Evolutionary conservation across 805 yeast species (phyloP), one percentile per base, ranked within the genome.

Genomic region (Hanseniaspora guilliermondii): DNA sequence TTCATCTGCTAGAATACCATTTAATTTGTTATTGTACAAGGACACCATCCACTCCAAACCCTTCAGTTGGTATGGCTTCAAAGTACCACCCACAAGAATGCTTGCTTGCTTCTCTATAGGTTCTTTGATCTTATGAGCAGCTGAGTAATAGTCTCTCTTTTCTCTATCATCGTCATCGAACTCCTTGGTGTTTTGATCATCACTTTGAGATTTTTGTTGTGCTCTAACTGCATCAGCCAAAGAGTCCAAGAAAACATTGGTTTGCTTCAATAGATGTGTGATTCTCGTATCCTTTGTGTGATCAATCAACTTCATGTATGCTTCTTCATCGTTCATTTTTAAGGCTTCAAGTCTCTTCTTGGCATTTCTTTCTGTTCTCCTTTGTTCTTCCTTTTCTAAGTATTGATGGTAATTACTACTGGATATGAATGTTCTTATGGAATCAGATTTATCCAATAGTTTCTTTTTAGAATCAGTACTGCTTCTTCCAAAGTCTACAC

Each of bases 11-110:
- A 93, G 71, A 60, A 93, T 93, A 74, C 99, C 99, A 66, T 93
- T 93, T 63, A 93, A 76, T 67, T 87, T 95, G 69, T 93, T 93
- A 66, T 93, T 93, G 72, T 78, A 93, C 56, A 93, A 71, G 0
- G 98, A 93, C 3, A 93, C 95, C 98, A 93, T 93, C 99, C 99
- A 93, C 66, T 93, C 96, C 55, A 93, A 74, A 65, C 99, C 99
- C 66, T 85, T 85, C 48, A 93, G 35, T 70, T 93, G 95, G 65
- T 85, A 85, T 62, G 85, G 94, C 65, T 85, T 85, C 64, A 85
- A 72, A 37, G 75, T 74, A 61, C 95, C 95, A 57, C 94, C 94
- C 36, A 85, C 78, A 52, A 85, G 70, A 21, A 84, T 77, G 2
- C 73, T 57, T 2, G 95, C 88, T 63, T 85, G 95, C 53, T 73